Conservation (phyloP, 192 early-diverging fungal genomes). For the Diversispora epigaea region DNA sequence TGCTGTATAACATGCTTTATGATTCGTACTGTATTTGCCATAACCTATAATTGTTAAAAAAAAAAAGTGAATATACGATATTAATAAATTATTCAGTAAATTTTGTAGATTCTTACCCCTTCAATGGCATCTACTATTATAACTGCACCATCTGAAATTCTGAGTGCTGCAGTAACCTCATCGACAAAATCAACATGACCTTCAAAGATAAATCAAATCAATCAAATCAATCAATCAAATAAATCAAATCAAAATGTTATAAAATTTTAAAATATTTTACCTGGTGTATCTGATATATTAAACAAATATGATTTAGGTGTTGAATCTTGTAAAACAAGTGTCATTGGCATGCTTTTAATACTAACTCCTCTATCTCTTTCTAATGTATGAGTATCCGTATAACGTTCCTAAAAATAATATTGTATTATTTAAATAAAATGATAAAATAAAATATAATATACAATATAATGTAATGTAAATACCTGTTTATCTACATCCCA, state of each 20-base stretch:
- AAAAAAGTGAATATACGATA: background rate
- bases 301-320: conserved; percentile 85
- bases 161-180: conserved; percentile 82
- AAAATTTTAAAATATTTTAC: conserved; percentile 36
- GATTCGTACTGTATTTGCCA: conserved; percentile 88
- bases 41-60: conserved; percentile 51
- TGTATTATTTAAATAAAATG: no score
- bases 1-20: conserved; percentile 82
- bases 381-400: conserved; percentile 90
- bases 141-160: conserved; percentile 87
- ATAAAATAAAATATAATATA: conserved; percentile 32
- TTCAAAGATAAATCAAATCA: conserved; percentile 24
- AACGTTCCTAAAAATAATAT: conserved; percentile 58
- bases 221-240: no score
- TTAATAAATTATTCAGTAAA: background rate
- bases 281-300: conserved; percentile 94
- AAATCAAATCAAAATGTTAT: background rate
- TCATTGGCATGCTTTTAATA: conserved; percentile 93
- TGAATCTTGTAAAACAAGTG: conserved; percentile 82
- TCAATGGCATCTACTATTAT: conserved; percentile 95
- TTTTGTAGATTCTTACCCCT: conserved; percentile 56
- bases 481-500: conserved; percentile 36
- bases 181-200: conserved; percentile 95
- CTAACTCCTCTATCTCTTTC: conserved; percentile 87
- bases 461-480: background rate